Conservation (phyloP, 2,329 filamentous ascomycete genomes). For the Bipolaris oryzae region DNA sequence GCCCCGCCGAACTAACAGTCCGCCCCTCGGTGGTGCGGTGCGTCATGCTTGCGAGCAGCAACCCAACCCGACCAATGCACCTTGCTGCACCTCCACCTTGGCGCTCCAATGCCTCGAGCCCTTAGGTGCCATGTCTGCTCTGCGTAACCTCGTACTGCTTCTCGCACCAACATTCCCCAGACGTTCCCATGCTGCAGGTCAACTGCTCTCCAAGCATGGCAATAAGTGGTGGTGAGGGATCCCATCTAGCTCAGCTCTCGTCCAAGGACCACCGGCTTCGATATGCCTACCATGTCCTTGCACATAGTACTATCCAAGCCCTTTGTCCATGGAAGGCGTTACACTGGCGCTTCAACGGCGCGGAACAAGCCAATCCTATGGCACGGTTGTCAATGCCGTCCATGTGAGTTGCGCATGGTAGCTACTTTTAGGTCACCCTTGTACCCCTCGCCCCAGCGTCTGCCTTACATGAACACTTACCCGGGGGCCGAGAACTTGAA, state of each 20-base stretch:
- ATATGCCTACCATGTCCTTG: slow-evolving; percentile 22
- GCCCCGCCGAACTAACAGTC: slow-evolving; percentile 24
- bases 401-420: slow-evolving; percentile 40
- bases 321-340: slow-evolving; percentile 18
- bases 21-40: slow-evolving; percentile 35
- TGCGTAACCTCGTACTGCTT: slow-evolving; percentile 33
- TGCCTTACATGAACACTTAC: neutral
- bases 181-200: slow-evolving; percentile 27
- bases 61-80: slow-evolving; percentile 17
- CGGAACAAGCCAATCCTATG: slow-evolving; percentile 38
- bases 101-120: slow-evolving; percentile 28
- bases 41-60: slow-evolving; percentile 37
- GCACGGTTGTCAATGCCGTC: slow-evolving; percentile 42
- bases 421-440: slow-evolving; percentile 24
- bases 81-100: slow-evolving; percentile 29
- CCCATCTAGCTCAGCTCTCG: slow-evolving; percentile 21
- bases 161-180: slow-evolving; percentile 23
- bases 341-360: slow-evolving; percentile 21
- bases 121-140: slow-evolving; percentile 20
- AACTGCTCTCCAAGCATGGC: slow-evolving; percentile 10
- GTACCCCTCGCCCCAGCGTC: slow-evolving; percentile 23
- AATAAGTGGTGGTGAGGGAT: slow-evolving; percentile 32
- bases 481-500: neutral
- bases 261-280: slow-evolving; percentile 19
- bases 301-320: neutral